phyloP scores from a whole-genome alignment of 192 early-diverging fungal species.

The Backusella mclennaniae region DNA sequence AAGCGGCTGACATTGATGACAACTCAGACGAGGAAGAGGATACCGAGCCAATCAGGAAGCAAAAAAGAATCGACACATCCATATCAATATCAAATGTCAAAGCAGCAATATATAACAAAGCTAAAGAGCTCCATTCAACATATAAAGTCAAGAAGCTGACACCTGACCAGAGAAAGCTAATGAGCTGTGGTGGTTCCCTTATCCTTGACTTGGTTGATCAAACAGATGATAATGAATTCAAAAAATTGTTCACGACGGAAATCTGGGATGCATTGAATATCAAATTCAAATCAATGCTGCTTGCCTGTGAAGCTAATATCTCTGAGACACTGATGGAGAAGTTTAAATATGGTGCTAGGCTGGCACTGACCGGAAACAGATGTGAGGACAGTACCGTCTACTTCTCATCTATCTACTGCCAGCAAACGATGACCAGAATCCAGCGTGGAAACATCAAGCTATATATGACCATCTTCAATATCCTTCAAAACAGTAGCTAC shows the following conservation, averaged over 20 bases:
- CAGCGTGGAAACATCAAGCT: not conserved
- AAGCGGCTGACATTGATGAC: no score
- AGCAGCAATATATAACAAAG: not conserved
- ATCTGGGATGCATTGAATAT: not conserved
- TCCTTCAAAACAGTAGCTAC: not conserved
- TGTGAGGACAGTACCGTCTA: not conserved
- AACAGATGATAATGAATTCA: not conserved
- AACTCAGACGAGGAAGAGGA: no score
- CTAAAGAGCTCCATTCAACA: not conserved
- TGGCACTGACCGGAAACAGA: not conserved
- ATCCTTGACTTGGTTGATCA: not conserved
- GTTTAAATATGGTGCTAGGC: not conserved
- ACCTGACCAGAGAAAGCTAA: not conserved
- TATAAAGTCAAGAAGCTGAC: not conserved
- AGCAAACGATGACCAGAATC: not conserved
- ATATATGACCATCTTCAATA: not conserved
- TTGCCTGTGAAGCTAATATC: not conserved
- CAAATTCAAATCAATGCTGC: not conserved
- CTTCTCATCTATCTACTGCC: not conserved
- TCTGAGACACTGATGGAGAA: not conserved
- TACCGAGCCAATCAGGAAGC: no score
- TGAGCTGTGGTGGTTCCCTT: not conserved
- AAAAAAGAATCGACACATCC: not conserved
- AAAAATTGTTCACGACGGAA: not conserved
- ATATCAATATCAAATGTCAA: not conserved